Evolutionary conservation across 805 yeast species (phyloP), one percentile per base, ranked within the genome.

Genomic region (Priceomyces carsonii): DNA sequence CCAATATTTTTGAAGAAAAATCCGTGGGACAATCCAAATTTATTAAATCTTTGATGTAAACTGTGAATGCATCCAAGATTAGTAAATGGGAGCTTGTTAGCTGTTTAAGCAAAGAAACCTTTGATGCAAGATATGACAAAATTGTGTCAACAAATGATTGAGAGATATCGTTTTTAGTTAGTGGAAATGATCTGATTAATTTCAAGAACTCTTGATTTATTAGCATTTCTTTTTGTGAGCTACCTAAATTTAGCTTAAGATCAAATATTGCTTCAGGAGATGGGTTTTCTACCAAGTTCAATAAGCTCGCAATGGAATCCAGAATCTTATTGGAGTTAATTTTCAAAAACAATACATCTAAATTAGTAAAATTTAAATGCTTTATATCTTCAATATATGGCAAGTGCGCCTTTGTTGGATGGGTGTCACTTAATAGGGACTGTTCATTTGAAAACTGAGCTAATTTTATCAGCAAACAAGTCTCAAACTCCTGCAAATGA

Each of bases 401-500:
- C 24, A 34, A 16, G 14, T 26, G 22, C 25, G 15, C 20, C 12
- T 16, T 20, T 21, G 24, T n/a, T 6, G 42, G 19, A 6, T 28
- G 25, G 8, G 42, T 30, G 3, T 38, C 32, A n/a, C 38, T 33
- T 22, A 38, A 24, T 21, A 32, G 12, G 4, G 34, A 23, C 2
- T 6, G 3, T 28, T 45, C 43, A 12, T 34, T 31, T 4, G 42
- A 28, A 19, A 32, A 36, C 14, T 40, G 43, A n/a, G 37, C 34
- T 14, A 43, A 35, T 29, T 46, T 47, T 19, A 50, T 22, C 15
- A 26, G 32, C 24, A 44, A 45, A 18, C 38, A 41, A 8, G 37
- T 21, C 14, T 39, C 36, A 18, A 29, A 23, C 4, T 16, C 22
- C 3, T 35, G 33, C 12, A 42, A 18, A 3, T 38, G 39, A 3